These are phyloP conservation scores for Forsythia viridissima DNA, from an alignment of 257 asterid species.

Conservation along the genomic window DNA sequence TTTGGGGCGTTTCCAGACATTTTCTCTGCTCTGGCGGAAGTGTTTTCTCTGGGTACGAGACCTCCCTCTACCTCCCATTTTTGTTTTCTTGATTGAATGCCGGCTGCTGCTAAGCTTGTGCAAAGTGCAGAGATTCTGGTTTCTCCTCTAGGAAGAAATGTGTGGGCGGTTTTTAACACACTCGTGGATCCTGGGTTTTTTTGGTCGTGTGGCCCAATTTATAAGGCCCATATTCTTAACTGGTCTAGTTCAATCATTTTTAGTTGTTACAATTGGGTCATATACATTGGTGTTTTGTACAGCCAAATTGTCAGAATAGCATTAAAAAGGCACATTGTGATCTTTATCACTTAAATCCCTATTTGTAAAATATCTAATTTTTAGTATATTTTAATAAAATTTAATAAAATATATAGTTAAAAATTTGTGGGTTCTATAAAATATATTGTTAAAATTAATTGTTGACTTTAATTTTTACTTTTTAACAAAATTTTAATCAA, in stretches of 20 bases:
- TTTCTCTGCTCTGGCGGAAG: conserved; percentile 78
- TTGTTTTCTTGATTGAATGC: conserved; percentile 1
- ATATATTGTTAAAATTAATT: too few species aligned
- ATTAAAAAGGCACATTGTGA: too few species aligned
- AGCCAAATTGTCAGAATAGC: too few species aligned
- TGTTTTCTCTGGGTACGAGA: conserved; percentile 95
- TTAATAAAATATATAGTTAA: too few species aligned
- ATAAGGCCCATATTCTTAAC: background rate
- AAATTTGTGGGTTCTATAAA: too few species aligned
- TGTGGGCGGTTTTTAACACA: background rate
- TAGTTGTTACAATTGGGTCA: too few species aligned
- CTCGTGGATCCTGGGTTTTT: background rate
- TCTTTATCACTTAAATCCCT: too few species aligned
- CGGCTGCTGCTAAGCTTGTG: conserved; percentile 1
- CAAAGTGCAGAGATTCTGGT: background rate
- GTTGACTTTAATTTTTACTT: too few species aligned
- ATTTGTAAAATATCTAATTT: too few species aligned
- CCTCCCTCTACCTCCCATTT: conserved; percentile 86
- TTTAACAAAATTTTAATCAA: too few species aligned
- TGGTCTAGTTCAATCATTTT: background rate
- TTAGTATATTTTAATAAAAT: too few species aligned
- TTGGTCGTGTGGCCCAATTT: background rate
- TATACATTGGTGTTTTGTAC: too few species aligned
- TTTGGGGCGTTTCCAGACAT: conserved; percentile 82
- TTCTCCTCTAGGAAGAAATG: background rate